Percentiles rank a stretch among this genome's conserved stretches.
Conservation (phyloP, 2,329 filamentous ascomycete species). For the Diaporthe helianthi region DNA sequence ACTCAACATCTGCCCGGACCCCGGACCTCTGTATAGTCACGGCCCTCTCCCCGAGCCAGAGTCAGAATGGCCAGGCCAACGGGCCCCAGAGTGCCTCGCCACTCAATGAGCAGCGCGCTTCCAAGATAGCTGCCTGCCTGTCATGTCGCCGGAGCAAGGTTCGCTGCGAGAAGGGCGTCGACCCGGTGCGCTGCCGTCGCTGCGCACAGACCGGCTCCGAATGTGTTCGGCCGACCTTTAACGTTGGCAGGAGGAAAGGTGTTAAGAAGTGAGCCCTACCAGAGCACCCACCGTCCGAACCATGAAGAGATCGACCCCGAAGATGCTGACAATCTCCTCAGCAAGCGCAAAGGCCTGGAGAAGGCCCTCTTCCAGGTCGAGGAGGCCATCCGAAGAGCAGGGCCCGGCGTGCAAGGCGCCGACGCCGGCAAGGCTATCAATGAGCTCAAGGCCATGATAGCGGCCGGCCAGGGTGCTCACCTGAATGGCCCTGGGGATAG, state of each 20-base stretch:
- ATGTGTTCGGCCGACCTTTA: conserved; percentile 75
- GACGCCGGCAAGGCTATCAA: conserved; percentile 56
- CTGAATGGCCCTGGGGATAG: conserved; percentile 34
- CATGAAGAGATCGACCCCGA: neutral
- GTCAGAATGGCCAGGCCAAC: conserved; percentile 28
- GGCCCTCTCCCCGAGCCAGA: conserved; percentile 18
- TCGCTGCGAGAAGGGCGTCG: conserved; percentile 65
- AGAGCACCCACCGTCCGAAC: neutral
- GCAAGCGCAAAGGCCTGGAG: conserved; percentile 76
- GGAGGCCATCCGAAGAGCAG: conserved; percentile 65
- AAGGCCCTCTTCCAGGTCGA: conserved; percentile 79
- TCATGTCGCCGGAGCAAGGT: conserved; percentile 73
- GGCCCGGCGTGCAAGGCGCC: conserved; percentile 51
- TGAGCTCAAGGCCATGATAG: conserved; percentile 51
- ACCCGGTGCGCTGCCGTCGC: conserved; percentile 63
- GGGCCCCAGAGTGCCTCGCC: conserved; percentile 26
- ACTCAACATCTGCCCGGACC: neutral
- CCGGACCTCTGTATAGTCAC: conserved; percentile 18
- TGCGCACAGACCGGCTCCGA: conserved; percentile 65
- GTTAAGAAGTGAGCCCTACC: conserved; percentile 70
- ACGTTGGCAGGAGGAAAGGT: conserved; percentile 75
- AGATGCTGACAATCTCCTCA: conserved; percentile 44
- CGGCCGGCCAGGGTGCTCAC: conserved; percentile 38
- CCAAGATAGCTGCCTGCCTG: conserved; percentile 62
- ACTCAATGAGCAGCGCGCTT: conserved; percentile 28